These are phyloP conservation scores for Fraxinus latifolia DNA, from an alignment of 305 asterid species.

Conservation along the genomic window DNA sequence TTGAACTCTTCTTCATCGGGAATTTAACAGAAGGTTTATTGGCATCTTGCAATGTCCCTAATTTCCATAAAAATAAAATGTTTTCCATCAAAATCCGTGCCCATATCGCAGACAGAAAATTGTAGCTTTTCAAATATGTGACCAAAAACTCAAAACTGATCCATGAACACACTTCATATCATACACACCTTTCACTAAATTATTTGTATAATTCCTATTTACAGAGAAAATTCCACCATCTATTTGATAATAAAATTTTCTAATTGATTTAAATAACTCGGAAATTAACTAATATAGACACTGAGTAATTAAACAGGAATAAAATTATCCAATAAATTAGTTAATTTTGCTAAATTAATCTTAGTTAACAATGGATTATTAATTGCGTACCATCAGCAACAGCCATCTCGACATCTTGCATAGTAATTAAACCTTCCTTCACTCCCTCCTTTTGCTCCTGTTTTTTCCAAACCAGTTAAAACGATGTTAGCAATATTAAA, in stretches of 20 bases:
- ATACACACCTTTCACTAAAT: neutral
- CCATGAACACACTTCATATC: neutral
- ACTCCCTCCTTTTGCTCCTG: conserved; percentile 84
- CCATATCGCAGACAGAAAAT: neutral
- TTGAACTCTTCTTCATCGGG: conserved; percentile 65
- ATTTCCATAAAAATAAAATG: conserved; percentile 9
- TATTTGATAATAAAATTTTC: neutral
- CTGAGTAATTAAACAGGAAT: neutral
- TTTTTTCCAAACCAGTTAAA: neutral
- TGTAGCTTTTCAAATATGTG: neutral
- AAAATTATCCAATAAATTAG: neutral
- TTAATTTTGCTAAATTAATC: conserved; percentile 3
- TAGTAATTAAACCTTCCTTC: conserved; percentile 60
- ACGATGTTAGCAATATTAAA: neutral
- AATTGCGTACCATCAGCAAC: conserved; percentile 45
- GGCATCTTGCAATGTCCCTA: conserved; percentile 41
- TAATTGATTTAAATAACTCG: neutral
- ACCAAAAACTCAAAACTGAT: neutral
- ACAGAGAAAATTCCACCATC: neutral
- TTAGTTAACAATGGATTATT: neutral
- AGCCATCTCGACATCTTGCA: conserved; percentile 89
- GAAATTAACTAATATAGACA: neutral
- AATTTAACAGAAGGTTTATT: conserved; percentile 44
- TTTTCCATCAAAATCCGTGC: conserved; percentile 15
- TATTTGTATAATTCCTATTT: neutral